These are phyloP conservation scores for Saccharomycopsis fermentans DNA, from an alignment of 805 yeast genomes.

Conservation along the genomic window DNA sequence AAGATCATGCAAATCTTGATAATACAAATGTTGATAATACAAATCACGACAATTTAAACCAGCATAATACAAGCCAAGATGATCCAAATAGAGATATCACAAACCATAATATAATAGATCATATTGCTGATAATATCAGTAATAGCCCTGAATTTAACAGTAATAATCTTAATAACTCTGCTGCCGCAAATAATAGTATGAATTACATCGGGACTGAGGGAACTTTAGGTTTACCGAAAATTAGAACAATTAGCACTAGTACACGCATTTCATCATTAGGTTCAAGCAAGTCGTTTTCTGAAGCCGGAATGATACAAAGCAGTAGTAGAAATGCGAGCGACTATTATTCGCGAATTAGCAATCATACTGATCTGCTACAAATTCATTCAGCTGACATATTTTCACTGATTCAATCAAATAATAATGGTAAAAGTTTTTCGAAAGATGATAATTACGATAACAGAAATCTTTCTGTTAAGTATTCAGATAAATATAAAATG, in stretches of 20 bases:
- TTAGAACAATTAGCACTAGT: conserved; percentile 15
- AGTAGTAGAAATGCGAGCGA: conserved; percentile 1
- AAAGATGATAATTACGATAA: background rate
- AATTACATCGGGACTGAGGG: background rate
- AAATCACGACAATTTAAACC: no score
- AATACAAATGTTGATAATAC: no score
- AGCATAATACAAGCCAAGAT: no score
- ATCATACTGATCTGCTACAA: conserved; percentile 3
- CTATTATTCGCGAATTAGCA: conserved; percentile 1
- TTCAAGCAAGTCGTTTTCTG: background rate
- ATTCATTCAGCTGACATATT: background rate
- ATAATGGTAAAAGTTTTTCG: background rate
- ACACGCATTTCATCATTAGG: conserved; percentile 15
- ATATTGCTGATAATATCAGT: background rate
- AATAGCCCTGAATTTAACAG: conserved; percentile 4
- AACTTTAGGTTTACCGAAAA: background rate
- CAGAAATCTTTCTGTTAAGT: background rate
- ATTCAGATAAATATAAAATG: background rate
- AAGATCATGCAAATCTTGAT: no score
- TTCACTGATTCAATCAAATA: background rate
- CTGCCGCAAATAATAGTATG: background rate
- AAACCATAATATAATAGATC: background rate
- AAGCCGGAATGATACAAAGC: background rate
- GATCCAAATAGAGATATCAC: no score
- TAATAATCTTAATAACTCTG: background rate